A percentile compares a stretch with the other conserved stretches of the same genome.
Conservation (phyloP, 306 rosid species). For the Quercus dentata region DNA sequence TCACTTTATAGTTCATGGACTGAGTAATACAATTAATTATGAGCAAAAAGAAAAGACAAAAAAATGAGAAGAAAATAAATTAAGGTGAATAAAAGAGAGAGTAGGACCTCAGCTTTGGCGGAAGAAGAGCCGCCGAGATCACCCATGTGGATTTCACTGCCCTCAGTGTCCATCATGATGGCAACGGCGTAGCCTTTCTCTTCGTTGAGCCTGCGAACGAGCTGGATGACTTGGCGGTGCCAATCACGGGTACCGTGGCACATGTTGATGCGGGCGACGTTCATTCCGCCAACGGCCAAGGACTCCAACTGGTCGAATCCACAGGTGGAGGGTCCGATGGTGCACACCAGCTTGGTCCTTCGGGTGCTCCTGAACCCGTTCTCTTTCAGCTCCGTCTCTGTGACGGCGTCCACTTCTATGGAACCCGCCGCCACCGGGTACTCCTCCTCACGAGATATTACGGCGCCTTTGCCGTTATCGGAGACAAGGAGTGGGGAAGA, state of each 20-base stretch:
- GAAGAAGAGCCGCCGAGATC: slow-evolving; percentile 93
- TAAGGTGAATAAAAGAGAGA: no score
- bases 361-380: slow-evolving; percentile 92
- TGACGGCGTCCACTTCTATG: slow-evolving; percentile 83
- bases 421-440: slow-evolving; percentile 33
- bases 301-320: slow-evolving; percentile 91
- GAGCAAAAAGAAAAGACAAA: no score
- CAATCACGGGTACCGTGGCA: slow-evolving; percentile 93
- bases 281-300: slow-evolving; percentile 94
- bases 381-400: slow-evolving; percentile 76
- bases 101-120: slow-evolving; percentile 76
- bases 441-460: not conserved
- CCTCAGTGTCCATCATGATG: slow-evolving; percentile 97
- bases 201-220: slow-evolving; percentile 76
- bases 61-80: no score
- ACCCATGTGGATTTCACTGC: slow-evolving; percentile 99
- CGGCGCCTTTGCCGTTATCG: slow-evolving; percentile 35
- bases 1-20: no score
- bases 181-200: slow-evolving; percentile 95
- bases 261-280: slow-evolving; percentile 90
- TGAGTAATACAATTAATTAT: no score
- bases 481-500: slow-evolving; percentile 33
- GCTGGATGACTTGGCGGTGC: slow-evolving; percentile 72
- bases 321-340: slow-evolving; percentile 84
- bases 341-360: slow-evolving; percentile 78